These are phyloP conservation scores for Mariannaea sp. DNA, from an alignment of 2,329 filamentous ascomycete genomes.

Conservation along the genomic window DNA sequence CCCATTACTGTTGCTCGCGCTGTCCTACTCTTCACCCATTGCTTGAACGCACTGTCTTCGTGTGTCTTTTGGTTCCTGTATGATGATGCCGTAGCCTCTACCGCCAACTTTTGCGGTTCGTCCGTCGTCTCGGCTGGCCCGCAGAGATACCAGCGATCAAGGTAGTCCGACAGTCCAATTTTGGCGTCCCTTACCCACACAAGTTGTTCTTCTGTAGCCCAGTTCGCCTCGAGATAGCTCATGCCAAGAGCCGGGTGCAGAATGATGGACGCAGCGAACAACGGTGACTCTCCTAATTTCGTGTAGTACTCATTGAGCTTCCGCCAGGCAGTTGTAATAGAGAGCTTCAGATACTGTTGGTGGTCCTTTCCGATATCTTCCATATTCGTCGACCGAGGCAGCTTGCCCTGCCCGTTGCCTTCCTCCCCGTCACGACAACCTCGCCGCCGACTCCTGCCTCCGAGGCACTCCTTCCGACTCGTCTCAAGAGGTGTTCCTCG, in stretches of 20 bases:
- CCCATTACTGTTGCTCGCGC: not conserved
- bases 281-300: not conserved
- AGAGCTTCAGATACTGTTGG: conserved; percentile 4
- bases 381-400: not conserved
- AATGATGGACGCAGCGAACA: not conserved
- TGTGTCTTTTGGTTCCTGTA: not conserved
- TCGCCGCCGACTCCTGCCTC: no score
- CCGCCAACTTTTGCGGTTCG: not conserved
- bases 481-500: no score
- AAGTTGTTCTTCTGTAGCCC: not conserved
- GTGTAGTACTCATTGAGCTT: not conserved
- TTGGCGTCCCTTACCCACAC: not conserved
- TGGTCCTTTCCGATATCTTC: not conserved
- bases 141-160: not conserved
- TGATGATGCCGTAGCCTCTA: not conserved
- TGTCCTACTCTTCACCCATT: not conserved
- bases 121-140: not conserved
- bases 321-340: not conserved
- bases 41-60: not conserved
- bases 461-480: no score
- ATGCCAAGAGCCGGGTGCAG: not conserved
- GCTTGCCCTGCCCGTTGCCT: not conserved
- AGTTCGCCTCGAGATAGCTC: not conserved
- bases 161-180: not conserved
- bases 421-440: not conserved